A percentile compares a stretch with the other conserved stretches of the same genome.
Evolutionary conservation across 2,329 filamentous ascomycete genomes (phyloP).

Genomic region (Hypoxylon sp.): DNA sequence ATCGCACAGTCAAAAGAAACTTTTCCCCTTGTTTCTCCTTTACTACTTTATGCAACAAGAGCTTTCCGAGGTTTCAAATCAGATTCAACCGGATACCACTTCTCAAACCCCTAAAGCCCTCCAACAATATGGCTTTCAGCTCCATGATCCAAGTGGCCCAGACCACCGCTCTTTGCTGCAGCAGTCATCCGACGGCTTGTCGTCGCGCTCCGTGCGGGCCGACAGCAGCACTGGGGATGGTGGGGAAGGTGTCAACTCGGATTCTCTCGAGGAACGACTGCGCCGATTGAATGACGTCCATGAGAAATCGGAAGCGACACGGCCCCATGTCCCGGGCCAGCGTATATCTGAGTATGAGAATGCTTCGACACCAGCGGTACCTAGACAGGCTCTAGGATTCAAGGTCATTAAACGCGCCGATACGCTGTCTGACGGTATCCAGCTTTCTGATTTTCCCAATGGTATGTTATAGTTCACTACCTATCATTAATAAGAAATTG

Average conservation of each 20-base stretch:
- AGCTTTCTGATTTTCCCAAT: constrained; percentile 79
- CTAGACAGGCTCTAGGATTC: constrained; percentile 67
- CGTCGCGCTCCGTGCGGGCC: constrained; percentile 55
- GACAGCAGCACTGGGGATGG: constrained; percentile 47
- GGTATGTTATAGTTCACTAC: constrained; percentile 67
- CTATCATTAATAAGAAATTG: constrained; percentile 34
- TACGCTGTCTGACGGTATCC: constrained; percentile 58
- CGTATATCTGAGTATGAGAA: constrained; percentile 74
- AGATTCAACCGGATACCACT: constrained; percentile 52
- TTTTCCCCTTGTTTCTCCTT: constrained; percentile 54
- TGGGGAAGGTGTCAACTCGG: constrained; percentile 57
- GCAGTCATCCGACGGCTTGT: constrained; percentile 56
- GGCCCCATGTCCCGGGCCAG: constrained; percentile 61
- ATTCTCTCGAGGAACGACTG: constrained; percentile 65
- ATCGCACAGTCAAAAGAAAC: constrained; percentile 65
- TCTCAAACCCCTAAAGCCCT: constrained; percentile 53
- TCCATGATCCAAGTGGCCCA: constrained; percentile 60
- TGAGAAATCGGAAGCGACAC: constrained; percentile 48
- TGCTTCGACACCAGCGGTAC: constrained; percentile 64
- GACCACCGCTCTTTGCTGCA: constrained; percentile 53
- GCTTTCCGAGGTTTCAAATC: constrained; percentile 58
- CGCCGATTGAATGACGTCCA: constrained; percentile 65
- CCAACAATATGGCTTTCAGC: constrained; percentile 71
- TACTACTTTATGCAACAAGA: constrained; percentile 76
- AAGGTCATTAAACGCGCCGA: constrained; percentile 67